Percentiles rank a stretch among this genome's conserved stretches.
These are phyloP conservation scores for Microcyclospora tardicrescens DNA, from an alignment of 2,329 filamentous ascomycete genomes.

Conservation along the genomic window DNA sequence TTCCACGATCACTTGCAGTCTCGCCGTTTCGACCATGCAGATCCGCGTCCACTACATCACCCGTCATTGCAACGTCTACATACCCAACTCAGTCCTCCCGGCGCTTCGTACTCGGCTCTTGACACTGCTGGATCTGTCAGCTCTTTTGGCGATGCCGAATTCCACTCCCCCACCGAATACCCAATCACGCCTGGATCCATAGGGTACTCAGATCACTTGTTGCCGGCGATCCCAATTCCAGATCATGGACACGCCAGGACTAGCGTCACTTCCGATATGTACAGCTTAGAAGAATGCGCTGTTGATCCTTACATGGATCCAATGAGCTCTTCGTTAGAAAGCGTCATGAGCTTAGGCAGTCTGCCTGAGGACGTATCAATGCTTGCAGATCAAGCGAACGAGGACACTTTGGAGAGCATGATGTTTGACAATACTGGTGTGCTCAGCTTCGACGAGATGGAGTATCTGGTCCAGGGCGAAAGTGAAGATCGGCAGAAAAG, in stretches of 20 bases:
- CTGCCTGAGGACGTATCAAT: slow-evolving; percentile 1
- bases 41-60: slow-evolving; percentile 24
- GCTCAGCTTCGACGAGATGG: slow-evolving; percentile 5
- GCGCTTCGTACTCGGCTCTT: slow-evolving; percentile 30
- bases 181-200: slow-evolving; percentile 34
- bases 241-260: slow-evolving; percentile 3
- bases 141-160: slow-evolving; percentile 36
- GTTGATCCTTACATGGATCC: too few relatives aligned
- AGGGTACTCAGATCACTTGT: slow-evolving; percentile 25
- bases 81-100: slow-evolving; percentile 28
- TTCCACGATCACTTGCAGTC: too few relatives aligned
- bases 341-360: slow-evolving; percentile 2
- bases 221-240: slow-evolving; percentile 17
- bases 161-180: slow-evolving; percentile 34
- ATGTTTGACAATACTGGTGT: slow-evolving; percentile 24
- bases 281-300: too few relatives aligned
- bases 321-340: slow-evolving; percentile 1
- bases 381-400: slow-evolving; percentile 3
- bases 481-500: slow-evolving; percentile 11
- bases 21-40: slow-evolving; percentile 14
- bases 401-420: slow-evolving; percentile 19
- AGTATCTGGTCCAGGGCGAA: slow-evolving; percentile 4
- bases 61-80: slow-evolving; percentile 31
- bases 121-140: slow-evolving; percentile 33
- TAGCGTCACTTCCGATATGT: too few relatives aligned